Base-by-base conservation (phyloP, 1,139 yeast genomes). In the Pichia sp. region DNA sequence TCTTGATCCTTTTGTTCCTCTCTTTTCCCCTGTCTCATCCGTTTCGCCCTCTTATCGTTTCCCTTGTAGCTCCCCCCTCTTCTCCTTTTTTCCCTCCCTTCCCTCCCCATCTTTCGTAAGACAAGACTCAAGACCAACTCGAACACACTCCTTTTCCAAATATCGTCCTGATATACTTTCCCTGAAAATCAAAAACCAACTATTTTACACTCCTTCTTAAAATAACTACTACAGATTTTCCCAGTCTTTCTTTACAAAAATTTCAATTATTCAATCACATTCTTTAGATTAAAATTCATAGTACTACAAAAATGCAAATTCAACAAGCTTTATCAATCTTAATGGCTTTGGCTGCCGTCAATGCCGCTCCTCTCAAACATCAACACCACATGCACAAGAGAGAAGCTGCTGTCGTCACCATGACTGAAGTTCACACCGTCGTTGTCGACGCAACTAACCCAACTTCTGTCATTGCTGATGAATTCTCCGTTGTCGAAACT, bases 301-400 rank as follows among this genome's bases (percentile, higher is more conserved):
- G n/a, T n/a, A n/a, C n/a, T n/a, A n/a, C n/a, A 32, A 42, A 35
- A 45, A 62, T 59, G 65, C 61, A 60, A 42, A 55, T 48, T 45
- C 55, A 61, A 11, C 47, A 50, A 46, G 50, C 57, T 50, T 39
- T 61, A 28, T 53, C 63, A 18, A 36, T 56, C 19, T 39, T 59
- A 43, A 47, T 56, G 15, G n/a, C 57, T 18, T 18, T 40, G 11
- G 47, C 62, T 20, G 65, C 72, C 45, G 68, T 71, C 36, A 44
- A 67, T 44, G 78, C 79, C 52, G 77, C 77, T 46, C 77, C 81
- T 45, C 69, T 73, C 50, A 66, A 64, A 51, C 81, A 76, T 55
- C 69, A 69, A 47, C 85, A 80, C 64, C 81, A 77, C 60, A 65
- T 64, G 50, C 81, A 77, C 65, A 78, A 76, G 68, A 79, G 85